Evolutionary conservation across 768 basidiomycete genomes (phyloP).

Genomic region (Boletus barrowsii): DNA sequence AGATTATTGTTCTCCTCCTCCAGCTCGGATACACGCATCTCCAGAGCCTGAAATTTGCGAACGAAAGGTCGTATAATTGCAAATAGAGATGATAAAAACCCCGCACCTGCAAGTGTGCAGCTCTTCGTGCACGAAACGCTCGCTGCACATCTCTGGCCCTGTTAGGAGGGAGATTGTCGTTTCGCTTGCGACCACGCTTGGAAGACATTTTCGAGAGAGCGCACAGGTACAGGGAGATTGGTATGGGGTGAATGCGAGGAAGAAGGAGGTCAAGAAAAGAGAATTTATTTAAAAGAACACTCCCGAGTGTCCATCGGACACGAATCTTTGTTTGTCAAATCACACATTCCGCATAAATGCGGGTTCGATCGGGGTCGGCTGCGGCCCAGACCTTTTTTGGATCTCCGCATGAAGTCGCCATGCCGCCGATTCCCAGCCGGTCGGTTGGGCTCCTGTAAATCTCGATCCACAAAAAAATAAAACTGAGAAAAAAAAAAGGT

Average conservation of each 20-base stretch:
- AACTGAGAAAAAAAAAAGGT: background rate
- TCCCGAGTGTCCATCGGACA: constrained; percentile 33
- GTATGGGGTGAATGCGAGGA: constrained; percentile 31
- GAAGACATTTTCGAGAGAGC: constrained; percentile 59
- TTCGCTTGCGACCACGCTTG: constrained; percentile 81
- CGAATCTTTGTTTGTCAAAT: constrained; percentile 36
- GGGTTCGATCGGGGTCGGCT: constrained; percentile 38
- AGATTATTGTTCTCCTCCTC: constrained; percentile 81
- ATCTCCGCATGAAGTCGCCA: constrained; percentile 33
- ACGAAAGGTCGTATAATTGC: constrained; percentile 37
- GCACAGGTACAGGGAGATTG: constrained; percentile 9
- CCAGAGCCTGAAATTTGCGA: constrained; percentile 58
- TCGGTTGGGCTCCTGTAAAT: constrained; percentile 21
- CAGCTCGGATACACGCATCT: constrained; percentile 75
- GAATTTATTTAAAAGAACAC: constrained; percentile 39
- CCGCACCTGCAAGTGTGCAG: constrained; percentile 78
- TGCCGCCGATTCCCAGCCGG: constrained; percentile 23
- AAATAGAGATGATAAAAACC: constrained; percentile 35
- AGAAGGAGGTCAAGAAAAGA: constrained; percentile 31
- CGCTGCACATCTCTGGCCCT: constrained; percentile 86
- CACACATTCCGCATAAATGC: constrained; percentile 30
- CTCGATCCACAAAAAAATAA: constrained; percentile 14
- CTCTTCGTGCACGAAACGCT: constrained; percentile 85
- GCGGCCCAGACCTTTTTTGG: constrained; percentile 34
- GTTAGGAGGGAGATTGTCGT: constrained; percentile 58